Percentiles rank a stretch among this genome's conserved stretches.
Evolutionary conservation across 345 rosid genomes (phyloP).

Genomic region (Citrus australasica): DNA sequence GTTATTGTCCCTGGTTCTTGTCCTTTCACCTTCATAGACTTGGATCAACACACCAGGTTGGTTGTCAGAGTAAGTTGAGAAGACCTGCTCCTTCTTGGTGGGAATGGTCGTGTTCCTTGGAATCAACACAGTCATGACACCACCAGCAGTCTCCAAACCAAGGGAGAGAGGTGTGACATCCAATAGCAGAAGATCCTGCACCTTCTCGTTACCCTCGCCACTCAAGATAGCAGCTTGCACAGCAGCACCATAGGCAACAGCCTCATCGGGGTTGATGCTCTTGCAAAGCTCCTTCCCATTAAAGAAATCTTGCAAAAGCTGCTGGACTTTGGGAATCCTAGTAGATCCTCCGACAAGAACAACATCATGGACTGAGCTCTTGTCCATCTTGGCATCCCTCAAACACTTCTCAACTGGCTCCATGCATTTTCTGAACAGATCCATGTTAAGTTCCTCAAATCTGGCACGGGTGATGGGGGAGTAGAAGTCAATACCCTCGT

Average conservation of each 20-base stretch:
- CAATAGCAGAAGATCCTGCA: conserved; percentile 71
- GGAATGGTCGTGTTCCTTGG: conserved; percentile 77
- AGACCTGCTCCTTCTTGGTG: conserved; percentile 67
- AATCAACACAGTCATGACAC: conserved; percentile 79
- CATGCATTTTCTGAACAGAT: conserved; percentile 69
- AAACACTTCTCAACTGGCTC: conserved; percentile 70
- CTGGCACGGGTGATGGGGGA: conserved; percentile 65
- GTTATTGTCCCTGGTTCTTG: conserved; percentile 79
- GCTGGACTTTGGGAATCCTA: conserved; percentile 78
- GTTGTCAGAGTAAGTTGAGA: conserved; percentile 77
- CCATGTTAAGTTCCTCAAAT: conserved; percentile 76
- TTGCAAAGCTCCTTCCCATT: conserved; percentile 85
- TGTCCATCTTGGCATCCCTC: conserved; percentile 76
- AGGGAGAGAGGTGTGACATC: conserved; percentile 76
- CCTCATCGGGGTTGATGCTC: conserved; percentile 81
- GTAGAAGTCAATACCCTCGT: conserved; percentile 71
- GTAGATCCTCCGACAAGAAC: conserved; percentile 82
- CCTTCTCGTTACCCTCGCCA: conserved; percentile 81
- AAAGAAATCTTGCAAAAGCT: conserved; percentile 70
- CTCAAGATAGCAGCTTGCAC: conserved; percentile 84
- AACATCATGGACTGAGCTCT: conserved; percentile 62
- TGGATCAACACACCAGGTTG: conserved; percentile 82
- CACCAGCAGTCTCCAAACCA: conserved; percentile 75
- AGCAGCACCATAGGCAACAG: conserved; percentile 86
- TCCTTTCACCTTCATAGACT: conserved; percentile 74